Evolutionary conservation across 1,284 basidiomycete genomes (phyloP), one percentile per base, ranked within the genome.

Genomic region (Polyporus tsugae): DNA sequence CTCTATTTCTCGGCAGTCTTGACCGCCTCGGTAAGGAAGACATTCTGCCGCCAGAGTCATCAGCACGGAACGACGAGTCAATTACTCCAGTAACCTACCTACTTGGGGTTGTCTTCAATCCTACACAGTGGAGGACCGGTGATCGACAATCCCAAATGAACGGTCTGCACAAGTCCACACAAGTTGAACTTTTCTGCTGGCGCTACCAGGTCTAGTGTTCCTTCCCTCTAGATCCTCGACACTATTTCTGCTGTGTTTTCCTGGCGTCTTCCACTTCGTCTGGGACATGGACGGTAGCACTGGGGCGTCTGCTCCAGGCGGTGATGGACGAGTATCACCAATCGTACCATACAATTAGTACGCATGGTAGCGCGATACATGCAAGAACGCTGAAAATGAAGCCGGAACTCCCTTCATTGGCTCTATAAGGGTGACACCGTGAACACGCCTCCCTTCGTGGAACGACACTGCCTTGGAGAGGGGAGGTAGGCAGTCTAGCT

Each of bases 1-100:
- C 67, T 78, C 46, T 11, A 2, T 4, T 78, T 76, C 65, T 77
- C 78, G 17, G 76, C 77, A 0, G 73, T 74, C 5, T 59, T 79
- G 6, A 76, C 77, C 5, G 72, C 76, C 0, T 76, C 79, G 46
- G 62, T 77, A 6, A 63, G 76, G 17, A 73, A 76, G 57, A 75
- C 73, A 10, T 75, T 74, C 66, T 1, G 66, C 72, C 1, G 52
- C 70, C 29, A 13, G 70, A 13, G 61, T 67, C 19, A 72, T 72
- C 36, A 60, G 71, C 0, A 68, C 66, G 6, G 72, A 71, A 58
- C 67, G 71, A 36, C 70, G 70, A 68, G 57, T 71, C 25, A 61
- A 69, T 22, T 60, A 69, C 42, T 44, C 19, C 9, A 5, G 17
- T 5, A 15, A 19, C 2, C 53, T 29, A 29, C 29, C 29, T 29